A percentile compares a stretch with the other conserved stretches of the same genome.
Conservation (phyloP, 1,284 basidiomycete genomes). For the Moniliella sp. region DNA sequence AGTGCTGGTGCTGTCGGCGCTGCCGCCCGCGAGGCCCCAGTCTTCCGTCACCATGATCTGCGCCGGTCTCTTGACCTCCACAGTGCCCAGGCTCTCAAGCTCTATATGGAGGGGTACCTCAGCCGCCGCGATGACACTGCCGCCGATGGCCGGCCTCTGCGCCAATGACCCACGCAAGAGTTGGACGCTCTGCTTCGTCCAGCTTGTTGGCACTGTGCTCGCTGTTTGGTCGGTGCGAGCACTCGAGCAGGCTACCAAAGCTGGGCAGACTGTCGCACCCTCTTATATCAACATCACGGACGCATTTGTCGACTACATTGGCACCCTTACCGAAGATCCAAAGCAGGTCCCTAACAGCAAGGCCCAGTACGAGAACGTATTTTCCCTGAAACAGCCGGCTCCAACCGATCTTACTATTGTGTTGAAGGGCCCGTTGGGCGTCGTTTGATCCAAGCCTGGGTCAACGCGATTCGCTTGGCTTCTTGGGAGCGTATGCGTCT, state of each 20-base stretch:
- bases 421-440: constrained; percentile 25
- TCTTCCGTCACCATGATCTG: constrained; percentile 26
- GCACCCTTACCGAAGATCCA: constrained; percentile 38
- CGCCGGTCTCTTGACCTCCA: constrained; percentile 24
- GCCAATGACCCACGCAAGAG: constrained; percentile 16
- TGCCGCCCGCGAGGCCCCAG: too few relatives aligned
- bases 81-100: constrained; percentile 23
- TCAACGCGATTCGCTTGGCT: constrained; percentile 66
- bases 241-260: constrained; percentile 55
- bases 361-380: constrained; percentile 46
- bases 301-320: constrained; percentile 44
- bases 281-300: constrained; percentile 67
- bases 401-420: constrained; percentile 65
- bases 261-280: constrained; percentile 61
- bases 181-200: constrained; percentile 42
- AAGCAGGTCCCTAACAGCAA: constrained; percentile 37
- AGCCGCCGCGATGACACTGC: constrained; percentile 21
- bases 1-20: too few relatives aligned
- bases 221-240: constrained; percentile 72
- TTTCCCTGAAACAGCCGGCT: constrained; percentile 85
- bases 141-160: constrained; percentile 23
- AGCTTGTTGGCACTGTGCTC: constrained; percentile 72
- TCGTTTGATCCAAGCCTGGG: constrained; percentile 43
- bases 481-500: constrained; percentile 86
- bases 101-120: constrained; percentile 33